phyloP scores from a whole-genome alignment of 495 filamentous ascomycete species.

The Chaetomidium leptoderma region DNA sequence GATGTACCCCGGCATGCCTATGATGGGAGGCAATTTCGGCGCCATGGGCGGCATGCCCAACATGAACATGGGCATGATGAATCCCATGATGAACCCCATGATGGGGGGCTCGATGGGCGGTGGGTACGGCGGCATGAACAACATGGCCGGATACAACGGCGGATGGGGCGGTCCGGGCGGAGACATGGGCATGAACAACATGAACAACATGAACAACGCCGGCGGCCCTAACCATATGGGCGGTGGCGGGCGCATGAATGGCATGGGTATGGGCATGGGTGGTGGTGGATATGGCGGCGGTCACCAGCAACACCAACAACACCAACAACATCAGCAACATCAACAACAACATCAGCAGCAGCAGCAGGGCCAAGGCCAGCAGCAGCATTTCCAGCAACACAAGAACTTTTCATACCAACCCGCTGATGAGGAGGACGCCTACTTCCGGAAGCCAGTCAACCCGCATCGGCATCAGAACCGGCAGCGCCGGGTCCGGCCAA shows the following conservation, averaged over 20 bases:
- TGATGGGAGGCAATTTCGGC: slow-evolving; percentile 32
- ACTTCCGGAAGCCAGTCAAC: slow-evolving; percentile 94
- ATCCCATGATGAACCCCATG: slow-evolving; percentile 46
- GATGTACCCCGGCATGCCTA: slow-evolving; percentile 37
- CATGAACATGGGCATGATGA: slow-evolving; percentile 39
- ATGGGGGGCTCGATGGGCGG: slow-evolving; percentile 35
- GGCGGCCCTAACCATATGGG: slow-evolving; percentile 16
- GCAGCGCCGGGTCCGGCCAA: slow-evolving; percentile 71
- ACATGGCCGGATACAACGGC: slow-evolving; percentile 32
- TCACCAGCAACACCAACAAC: slow-evolving; percentile 23
- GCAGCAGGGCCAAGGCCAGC: slow-evolving; percentile 24
- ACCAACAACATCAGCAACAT: slow-evolving; percentile 15
- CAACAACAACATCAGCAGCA: slow-evolving; percentile 24
- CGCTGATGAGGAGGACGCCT: slow-evolving; percentile 84
- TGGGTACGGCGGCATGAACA: slow-evolving; percentile 30
- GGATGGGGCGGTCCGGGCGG: slow-evolving; percentile 20
- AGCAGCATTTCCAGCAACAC: slow-evolving; percentile 6
- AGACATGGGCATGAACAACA: slow-evolving; percentile 17
- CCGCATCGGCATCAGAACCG: slow-evolving; percentile 83
- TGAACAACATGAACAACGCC: not conserved
- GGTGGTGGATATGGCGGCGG: slow-evolving; percentile 20
- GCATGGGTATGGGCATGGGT: slow-evolving; percentile 30
- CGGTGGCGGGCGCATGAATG: slow-evolving; percentile 26
- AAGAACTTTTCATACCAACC: slow-evolving; percentile 59
- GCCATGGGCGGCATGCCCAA: slow-evolving; percentile 17